These are phyloP conservation scores for Eucalyptus viminalis DNA, from an alignment of 345 rosid species.

Conservation along the genomic window DNA sequence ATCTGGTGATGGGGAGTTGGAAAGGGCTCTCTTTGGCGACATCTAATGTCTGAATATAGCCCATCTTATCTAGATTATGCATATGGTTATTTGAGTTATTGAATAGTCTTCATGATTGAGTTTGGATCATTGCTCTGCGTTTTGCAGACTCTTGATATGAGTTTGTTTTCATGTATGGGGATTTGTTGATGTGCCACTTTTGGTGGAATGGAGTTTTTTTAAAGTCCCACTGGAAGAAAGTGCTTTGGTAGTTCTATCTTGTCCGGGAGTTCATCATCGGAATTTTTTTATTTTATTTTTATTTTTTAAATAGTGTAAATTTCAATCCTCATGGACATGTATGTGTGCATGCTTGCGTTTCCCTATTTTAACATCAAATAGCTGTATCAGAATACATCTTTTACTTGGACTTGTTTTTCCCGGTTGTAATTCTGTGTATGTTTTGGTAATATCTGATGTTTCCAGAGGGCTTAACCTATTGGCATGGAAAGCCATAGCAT, in stretches of 20 bases:
- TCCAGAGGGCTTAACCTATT: background rate
- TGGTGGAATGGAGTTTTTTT: background rate
- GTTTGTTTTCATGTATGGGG: background rate
- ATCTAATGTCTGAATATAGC: background rate
- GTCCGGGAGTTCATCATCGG: background rate
- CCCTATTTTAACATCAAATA: background rate
- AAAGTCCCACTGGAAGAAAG: background rate
- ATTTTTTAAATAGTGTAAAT: background rate
- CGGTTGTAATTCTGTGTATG: background rate
- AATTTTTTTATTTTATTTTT: no score
- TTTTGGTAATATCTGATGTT: background rate
- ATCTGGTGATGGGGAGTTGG: background rate
- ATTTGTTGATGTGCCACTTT: background rate
- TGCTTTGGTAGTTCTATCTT: background rate
- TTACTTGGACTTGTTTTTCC: background rate
- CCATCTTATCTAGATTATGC: background rate
- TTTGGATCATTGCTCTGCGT: background rate
- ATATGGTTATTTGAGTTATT: background rate
- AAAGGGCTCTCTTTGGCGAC: background rate
- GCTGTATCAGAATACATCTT: background rate
- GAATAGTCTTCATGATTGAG: background rate
- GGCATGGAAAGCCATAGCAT: background rate
- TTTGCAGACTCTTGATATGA: background rate
- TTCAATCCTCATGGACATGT: background rate
- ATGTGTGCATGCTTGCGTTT: background rate